phyloP scores from a whole-genome alignment of 2,329 filamentous ascomycete genomes.

The Aspergillus fijiensis region DNA sequence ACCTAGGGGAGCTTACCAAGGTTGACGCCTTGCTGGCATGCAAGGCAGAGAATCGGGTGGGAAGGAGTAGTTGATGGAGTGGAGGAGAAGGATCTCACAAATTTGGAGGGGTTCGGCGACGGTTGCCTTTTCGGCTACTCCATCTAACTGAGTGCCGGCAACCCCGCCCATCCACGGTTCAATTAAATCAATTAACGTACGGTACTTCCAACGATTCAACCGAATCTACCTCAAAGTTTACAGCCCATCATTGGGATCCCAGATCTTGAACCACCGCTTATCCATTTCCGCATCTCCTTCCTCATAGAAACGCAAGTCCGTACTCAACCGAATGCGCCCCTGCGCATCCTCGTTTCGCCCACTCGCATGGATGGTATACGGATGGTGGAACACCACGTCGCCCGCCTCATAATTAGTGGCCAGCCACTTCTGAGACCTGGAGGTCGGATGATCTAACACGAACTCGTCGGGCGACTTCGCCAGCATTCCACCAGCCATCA shows the following conservation, averaged over 20 bases:
- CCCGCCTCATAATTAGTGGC: conserved; percentile 40
- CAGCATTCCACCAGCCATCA: conserved; percentile 29
- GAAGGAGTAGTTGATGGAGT: background rate
- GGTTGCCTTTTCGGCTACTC: conserved; percentile 4
- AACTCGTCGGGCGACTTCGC: conserved; percentile 20
- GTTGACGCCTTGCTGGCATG: conserved; percentile 8
- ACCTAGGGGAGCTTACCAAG: background rate
- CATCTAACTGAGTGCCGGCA: background rate
- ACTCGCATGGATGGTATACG: conserved; percentile 44
- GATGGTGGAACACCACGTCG: conserved; percentile 47
- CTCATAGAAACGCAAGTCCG: conserved; percentile 46
- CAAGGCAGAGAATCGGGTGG: background rate
- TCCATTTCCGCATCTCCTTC: conserved; percentile 34
- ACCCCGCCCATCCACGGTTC: background rate
- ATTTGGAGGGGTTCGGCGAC: background rate
- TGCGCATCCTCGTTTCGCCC: conserved; percentile 42
- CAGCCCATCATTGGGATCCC: conserved; percentile 37
- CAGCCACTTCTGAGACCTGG: conserved; percentile 29
- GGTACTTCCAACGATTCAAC: too few relatives aligned
- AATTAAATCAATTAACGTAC: too few relatives aligned
- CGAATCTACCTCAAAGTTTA: conserved; percentile 4
- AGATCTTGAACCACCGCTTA: conserved; percentile 38
- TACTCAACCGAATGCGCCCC: conserved; percentile 42
- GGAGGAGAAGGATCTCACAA: background rate
- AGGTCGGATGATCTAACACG: conserved; percentile 23